These are phyloP conservation scores for Tricholoma matsutake DNA, from an alignment of 768 basidiomycete species.

Conservation along the genomic window DNA sequence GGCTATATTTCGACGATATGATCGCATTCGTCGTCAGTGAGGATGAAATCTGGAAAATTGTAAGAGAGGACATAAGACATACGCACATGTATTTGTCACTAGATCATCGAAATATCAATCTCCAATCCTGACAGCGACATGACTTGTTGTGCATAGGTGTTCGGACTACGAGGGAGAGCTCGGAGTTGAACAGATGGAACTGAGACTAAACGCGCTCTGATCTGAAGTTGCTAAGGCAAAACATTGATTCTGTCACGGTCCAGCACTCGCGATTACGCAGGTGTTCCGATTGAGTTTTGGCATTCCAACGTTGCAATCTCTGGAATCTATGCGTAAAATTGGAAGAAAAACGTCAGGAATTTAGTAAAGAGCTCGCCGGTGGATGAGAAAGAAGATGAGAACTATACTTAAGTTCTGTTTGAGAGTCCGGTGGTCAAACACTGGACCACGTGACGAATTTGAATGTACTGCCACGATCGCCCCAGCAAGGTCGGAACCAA, in stretches of 20 bases:
- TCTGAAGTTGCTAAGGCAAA: background rate
- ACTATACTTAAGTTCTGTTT: too few relatives aligned
- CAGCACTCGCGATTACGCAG: background rate
- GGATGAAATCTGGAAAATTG: too few relatives aligned
- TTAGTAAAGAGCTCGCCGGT: background rate
- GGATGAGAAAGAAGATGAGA: background rate
- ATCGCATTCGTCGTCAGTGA: background rate
- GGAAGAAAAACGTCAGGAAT: background rate
- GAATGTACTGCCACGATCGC: background rate
- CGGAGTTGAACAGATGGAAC: background rate
- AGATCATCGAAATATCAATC: background rate
- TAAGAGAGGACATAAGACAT: background rate
- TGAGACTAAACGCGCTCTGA: background rate
- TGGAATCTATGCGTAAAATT: too few relatives aligned
- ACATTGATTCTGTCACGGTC: background rate
- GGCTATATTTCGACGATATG: too few relatives aligned
- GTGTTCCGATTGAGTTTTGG: background rate
- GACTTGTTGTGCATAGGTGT: background rate
- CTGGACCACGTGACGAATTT: background rate
- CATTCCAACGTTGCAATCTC: background rate
- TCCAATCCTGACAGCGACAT: background rate
- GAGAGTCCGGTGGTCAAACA: background rate
- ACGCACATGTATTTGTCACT: background rate
- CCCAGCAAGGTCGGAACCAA: background rate
- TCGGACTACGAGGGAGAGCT: background rate